phyloP scores from a whole-genome alignment of 2,329 filamentous ascomycete genomes.

The Alternaria tenuissima region DNA sequence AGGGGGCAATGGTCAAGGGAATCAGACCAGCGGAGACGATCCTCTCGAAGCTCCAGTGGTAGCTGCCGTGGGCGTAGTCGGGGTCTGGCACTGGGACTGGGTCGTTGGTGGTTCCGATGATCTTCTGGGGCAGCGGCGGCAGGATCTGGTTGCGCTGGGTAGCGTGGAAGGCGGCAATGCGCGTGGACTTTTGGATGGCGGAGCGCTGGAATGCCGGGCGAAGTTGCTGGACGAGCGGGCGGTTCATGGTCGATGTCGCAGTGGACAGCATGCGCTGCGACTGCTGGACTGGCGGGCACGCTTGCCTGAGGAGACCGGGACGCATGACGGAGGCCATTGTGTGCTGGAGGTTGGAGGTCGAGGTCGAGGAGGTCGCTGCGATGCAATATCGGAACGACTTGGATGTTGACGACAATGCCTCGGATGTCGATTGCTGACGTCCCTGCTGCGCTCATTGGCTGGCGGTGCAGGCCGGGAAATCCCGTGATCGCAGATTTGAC shows the following conservation, averaged over 20 bases:
- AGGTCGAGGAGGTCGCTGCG: slow-evolving; percentile 10
- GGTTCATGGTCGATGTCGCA: slow-evolving; percentile 47
- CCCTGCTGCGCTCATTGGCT: slow-evolving; percentile 28
- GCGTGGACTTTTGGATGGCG: slow-evolving; percentile 51
- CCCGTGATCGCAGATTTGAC: slow-evolving; percentile 33
- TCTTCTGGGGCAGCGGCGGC: slow-evolving; percentile 84
- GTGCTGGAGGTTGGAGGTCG: slow-evolving; percentile 19
- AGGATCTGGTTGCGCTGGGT: slow-evolving; percentile 78
- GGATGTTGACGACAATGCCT: slow-evolving; percentile 29
- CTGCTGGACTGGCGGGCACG: slow-evolving; percentile 50
- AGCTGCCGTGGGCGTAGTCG: slow-evolving; percentile 85
- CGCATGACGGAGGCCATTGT: slow-evolving; percentile 64
- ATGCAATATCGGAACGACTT: slow-evolving; percentile 16
- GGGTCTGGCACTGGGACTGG: slow-evolving; percentile 76
- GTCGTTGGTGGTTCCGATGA: slow-evolving; percentile 86
- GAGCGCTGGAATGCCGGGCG: slow-evolving; percentile 54
- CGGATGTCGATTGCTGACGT: slow-evolving; percentile 31
- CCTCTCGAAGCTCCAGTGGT: slow-evolving; percentile 97
- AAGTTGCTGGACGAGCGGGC: slow-evolving; percentile 47
- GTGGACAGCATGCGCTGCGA: slow-evolving; percentile 57
- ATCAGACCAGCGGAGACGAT: slow-evolving; percentile 81
- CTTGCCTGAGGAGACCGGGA: slow-evolving; percentile 59
- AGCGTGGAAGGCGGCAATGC: slow-evolving; percentile 85
- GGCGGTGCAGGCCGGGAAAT: slow-evolving; percentile 27
- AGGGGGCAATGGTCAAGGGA: slow-evolving; percentile 87